A percentile compares a stretch with the other conserved stretches of the same genome.
phyloP scores from a whole-genome alignment of 1,284 basidiomycete species.

The Ceratobasidium sp. region DNA sequence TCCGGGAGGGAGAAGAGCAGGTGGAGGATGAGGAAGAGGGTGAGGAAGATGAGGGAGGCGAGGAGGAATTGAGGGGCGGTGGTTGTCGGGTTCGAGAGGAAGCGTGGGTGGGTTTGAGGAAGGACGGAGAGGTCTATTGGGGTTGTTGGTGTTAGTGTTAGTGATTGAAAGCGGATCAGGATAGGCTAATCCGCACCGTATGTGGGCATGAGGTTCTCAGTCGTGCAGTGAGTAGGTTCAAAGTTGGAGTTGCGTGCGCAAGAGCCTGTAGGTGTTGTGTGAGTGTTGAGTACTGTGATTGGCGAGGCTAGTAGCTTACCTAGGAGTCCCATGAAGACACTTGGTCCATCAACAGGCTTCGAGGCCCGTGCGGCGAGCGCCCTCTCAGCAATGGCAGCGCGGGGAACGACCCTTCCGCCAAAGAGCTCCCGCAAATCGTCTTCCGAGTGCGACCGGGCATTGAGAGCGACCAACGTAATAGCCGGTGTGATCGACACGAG shows the following conservation, averaged over 20 bases:
- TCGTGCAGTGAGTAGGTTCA: conserved; percentile 68
- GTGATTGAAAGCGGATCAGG: background rate
- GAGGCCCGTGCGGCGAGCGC: conserved; percentile 35
- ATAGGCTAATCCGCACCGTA: conserved; percentile 65
- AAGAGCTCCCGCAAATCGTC: conserved; percentile 50
- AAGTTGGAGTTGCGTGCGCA: conserved; percentile 70
- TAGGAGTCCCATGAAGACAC: conserved; percentile 73
- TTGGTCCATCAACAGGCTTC: conserved; percentile 74
- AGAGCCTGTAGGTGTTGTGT: conserved; percentile 65
- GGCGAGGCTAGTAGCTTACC: conserved; percentile 60
- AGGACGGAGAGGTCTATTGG: conserved; percentile 72
- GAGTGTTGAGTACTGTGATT: conserved; percentile 6
- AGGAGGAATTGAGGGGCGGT: conserved; percentile 75
- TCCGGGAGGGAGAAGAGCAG: conserved; percentile 75
- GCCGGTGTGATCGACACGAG: conserved; percentile 75
- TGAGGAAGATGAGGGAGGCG: conserved; percentile 69
- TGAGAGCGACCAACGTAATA: conserved; percentile 53
- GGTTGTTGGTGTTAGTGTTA: conserved; percentile 31
- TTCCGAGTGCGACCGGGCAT: conserved; percentile 55
- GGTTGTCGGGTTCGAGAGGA: conserved; percentile 72
- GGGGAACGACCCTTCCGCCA: conserved; percentile 35
- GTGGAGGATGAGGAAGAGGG: conserved; percentile 77
- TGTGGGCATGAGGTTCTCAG: conserved; percentile 67
- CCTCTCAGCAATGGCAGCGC: conserved; percentile 35
- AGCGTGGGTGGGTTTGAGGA: conserved; percentile 68